Conservation (phyloP, 1,284 basidiomycete genomes). For the Marasmius sp. region DNA sequence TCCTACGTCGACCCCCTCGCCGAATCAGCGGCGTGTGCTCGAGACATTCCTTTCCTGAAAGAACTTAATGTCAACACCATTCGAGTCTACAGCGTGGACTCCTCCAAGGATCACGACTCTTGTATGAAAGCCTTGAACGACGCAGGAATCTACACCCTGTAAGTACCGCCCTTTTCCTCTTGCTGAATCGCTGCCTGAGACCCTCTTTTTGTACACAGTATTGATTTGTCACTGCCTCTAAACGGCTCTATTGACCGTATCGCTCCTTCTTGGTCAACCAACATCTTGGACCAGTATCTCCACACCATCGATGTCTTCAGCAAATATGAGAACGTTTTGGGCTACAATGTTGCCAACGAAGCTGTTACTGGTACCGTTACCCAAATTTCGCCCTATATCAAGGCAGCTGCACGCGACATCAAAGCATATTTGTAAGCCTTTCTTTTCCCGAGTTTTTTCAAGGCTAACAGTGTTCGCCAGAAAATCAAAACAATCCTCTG, state of each 20-base stretch:
- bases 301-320: constrained; percentile 77
- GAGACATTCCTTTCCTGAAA: constrained; percentile 79
- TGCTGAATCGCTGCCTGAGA: constrained; percentile 9
- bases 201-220: constrained; percentile 37
- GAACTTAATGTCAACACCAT: constrained; percentile 73
- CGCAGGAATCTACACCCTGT: constrained; percentile 90
- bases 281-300: constrained; percentile 79
- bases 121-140: constrained; percentile 81
- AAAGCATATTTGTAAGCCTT: constrained; percentile 77
- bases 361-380: constrained; percentile 70
- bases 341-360: constrained; percentile 89
- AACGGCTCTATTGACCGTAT: constrained; percentile 86
- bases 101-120: constrained; percentile 77
- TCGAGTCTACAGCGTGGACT: constrained; percentile 85
- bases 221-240: constrained; percentile 82
- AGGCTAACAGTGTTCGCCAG: constrained; percentile 32
- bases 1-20: constrained; percentile 79
- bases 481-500: constrained; percentile 63
- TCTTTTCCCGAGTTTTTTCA: constrained; percentile 1
- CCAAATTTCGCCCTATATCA: constrained; percentile 76
- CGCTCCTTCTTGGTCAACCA: constrained; percentile 80
- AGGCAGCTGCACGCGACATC: constrained; percentile 87
- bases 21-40: constrained; percentile 63
- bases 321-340: constrained; percentile 83
- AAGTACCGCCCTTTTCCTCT: constrained; percentile 25